These are phyloP conservation scores for Hordeum pubiflorum DNA, from an alignment of 202 grass and related monocot genomes.

Conservation along the genomic window DNA sequence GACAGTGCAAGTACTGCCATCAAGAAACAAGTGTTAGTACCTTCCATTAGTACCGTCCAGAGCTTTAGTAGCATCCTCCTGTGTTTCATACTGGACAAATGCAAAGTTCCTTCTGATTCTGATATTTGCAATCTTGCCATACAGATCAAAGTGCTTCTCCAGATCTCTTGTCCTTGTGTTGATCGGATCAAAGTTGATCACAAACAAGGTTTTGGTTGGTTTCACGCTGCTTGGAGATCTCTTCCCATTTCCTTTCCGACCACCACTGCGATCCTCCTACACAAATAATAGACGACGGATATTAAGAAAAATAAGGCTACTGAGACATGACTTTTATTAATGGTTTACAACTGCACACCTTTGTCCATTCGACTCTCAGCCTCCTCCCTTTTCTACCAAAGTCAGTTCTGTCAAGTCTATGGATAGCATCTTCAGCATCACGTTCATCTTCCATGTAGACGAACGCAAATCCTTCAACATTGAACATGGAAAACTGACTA, in stretches of 20 bases:
- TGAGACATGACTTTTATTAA: neutral
- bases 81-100: constrained; percentile 84
- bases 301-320: neutral
- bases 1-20: neutral
- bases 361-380: constrained; percentile 89
- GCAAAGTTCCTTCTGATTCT: constrained; percentile 96
- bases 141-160: constrained; percentile 86
- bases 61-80: constrained; percentile 88
- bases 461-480: constrained; percentile 81
- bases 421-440: constrained; percentile 89
- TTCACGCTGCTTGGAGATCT: constrained; percentile 64
- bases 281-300: constrained; percentile 1
- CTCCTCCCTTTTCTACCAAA: constrained; percentile 89
- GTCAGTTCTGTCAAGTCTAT: constrained; percentile 73
- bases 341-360: constrained; percentile 30
- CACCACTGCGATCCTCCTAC: constrained; percentile 66
- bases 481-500: constrained; percentile 1
- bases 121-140: constrained; percentile 78
- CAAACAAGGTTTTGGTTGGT: constrained; percentile 92
- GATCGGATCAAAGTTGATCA: constrained; percentile 97
- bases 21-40: constrained; percentile 22
- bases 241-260: constrained; percentile 53
- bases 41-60: constrained; percentile 85
- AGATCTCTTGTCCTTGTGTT: constrained; percentile 85
- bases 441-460: constrained; percentile 98